Percentiles rank a stretch among this genome's conserved stretches.
Conservation (phyloP, 371 early-diverging fungal genomes). For the Mucor sp. region DNA sequence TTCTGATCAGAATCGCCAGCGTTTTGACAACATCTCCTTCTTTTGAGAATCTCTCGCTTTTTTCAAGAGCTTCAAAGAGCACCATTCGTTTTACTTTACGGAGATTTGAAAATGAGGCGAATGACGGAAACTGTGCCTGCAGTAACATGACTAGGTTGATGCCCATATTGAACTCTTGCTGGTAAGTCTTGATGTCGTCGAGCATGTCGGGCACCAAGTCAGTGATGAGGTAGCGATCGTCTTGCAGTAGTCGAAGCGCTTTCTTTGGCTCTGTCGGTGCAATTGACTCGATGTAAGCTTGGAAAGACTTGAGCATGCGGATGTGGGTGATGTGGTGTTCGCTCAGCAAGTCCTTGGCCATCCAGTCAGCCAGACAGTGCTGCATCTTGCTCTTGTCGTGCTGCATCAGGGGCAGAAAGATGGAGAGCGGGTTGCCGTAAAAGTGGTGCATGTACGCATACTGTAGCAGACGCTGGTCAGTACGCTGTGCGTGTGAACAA, state of each 20-base stretch:
- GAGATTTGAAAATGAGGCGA: slow-evolving; percentile 34
- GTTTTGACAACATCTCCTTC: slow-evolving; percentile 19
- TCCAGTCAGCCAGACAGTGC: slow-evolving; percentile 35
- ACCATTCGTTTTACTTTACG: slow-evolving; percentile 54
- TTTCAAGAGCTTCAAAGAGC: slow-evolving; percentile 55
- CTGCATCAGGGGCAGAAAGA: slow-evolving; percentile 52
- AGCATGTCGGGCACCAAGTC: slow-evolving; percentile 45
- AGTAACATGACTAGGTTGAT: slow-evolving; percentile 54
- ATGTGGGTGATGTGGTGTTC: slow-evolving; percentile 62
- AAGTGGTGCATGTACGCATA: slow-evolving; percentile 87
- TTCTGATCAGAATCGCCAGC: slow-evolving; percentile 31
- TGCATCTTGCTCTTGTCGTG: slow-evolving; percentile 28
- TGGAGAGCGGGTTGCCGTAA: slow-evolving; percentile 84
- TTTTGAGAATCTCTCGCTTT: slow-evolving; percentile 24
- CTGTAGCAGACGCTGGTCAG: slow-evolving; percentile 33
- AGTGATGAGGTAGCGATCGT: slow-evolving; percentile 54
- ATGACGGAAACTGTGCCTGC: slow-evolving; percentile 49
- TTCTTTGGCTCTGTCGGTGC: slow-evolving; percentile 43
- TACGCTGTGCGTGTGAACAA: no score
- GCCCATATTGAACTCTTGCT: slow-evolving; percentile 50
- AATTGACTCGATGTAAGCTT: slow-evolving; percentile 52
- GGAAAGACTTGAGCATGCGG: slow-evolving; percentile 79
- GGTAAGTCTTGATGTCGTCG: slow-evolving; percentile 48
- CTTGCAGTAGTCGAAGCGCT: slow-evolving; percentile 54
- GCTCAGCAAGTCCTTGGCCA: slow-evolving; percentile 23